Evolutionary conservation across 352 stramenopile species (phyloP), one percentile per base, ranked within the genome.

Genomic region (Albugo candida): DNA sequence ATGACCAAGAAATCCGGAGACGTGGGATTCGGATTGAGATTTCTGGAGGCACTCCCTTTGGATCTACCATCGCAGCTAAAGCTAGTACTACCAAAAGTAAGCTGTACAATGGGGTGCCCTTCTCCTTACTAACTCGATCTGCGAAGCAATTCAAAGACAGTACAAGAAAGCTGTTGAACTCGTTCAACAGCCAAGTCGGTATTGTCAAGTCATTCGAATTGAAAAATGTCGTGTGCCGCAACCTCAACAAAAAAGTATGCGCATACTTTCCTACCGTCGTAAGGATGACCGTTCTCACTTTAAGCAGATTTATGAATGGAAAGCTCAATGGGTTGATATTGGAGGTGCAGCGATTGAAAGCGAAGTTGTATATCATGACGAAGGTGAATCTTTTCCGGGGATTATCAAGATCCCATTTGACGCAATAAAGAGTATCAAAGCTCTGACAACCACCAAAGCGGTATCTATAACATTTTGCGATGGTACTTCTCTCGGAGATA

Each of bases 71-170:
- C 19, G n/a, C 10, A 36, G 13, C 21, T 66, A 14, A 18, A 34
- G 2, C 13, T 57, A 8, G 63, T 66, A 13, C 16, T 19, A 3
- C 58, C 58, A 2, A 70, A 70, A 54, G 61, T 65, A 36, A 11
- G 35, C 12, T 24, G 24, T 18, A 13, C 10, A 19, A 11, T 24
- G 11, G n/a, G 37, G n/a, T 38, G 13, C 21, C n/a, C n/a, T 24
- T 21, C 45, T 44, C 11, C 8, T 36, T 21, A 14, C 11, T 48
- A n/a, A 16, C 49, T 49, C 13, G 12, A 31, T 48, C 13, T 21
- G 0, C n/a, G 65, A 54, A 50, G 20, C 20, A 10, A 17, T 66
- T 70, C 44, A 53, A 58, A n/a, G 52, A 66, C 14, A 49, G 51
- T 24, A 70, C 61, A 11, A 38, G 58, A 18, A 31, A 43, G 3